These are phyloP conservation scores for Nicotiana sylvestris DNA, from an alignment of 257 asterid genomes.

Conservation along the genomic window DNA sequence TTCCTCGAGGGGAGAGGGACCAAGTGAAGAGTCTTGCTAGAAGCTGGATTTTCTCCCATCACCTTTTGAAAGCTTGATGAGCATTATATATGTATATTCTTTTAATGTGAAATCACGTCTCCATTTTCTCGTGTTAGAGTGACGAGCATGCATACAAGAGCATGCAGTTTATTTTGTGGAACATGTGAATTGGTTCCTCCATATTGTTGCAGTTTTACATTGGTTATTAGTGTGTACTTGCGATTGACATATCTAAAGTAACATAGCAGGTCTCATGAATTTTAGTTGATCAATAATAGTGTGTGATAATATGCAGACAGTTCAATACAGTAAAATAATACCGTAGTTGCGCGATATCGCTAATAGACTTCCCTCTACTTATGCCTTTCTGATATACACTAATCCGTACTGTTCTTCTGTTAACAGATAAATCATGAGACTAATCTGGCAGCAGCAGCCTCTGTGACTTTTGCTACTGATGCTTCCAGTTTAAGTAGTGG, in stretches of 20 bases:
- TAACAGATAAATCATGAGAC: slow-evolving; percentile 52
- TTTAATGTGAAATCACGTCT: background rate
- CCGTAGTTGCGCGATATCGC: background rate
- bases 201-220: background rate
- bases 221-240: background rate
- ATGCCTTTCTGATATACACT: slow-evolving; percentile 1
- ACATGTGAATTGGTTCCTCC: background rate
- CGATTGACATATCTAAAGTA: background rate
- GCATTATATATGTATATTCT: background rate
- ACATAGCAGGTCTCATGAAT: background rate
- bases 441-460: slow-evolving; percentile 32
- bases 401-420: background rate
- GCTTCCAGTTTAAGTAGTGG: slow-evolving; percentile 38
- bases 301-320: background rate
- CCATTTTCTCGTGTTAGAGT: background rate
- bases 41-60: background rate
- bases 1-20: background rate
- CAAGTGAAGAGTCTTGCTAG: background rate
- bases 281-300: background rate
- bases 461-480: slow-evolving; percentile 44
- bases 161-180: background rate
- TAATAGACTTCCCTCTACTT: background rate
- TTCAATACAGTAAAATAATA: background rate
- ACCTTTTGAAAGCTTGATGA: background rate
- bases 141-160: background rate